Base-by-base conservation (phyloP, 768 basidiomycete species). In the Austroboletus festivus region DNA sequence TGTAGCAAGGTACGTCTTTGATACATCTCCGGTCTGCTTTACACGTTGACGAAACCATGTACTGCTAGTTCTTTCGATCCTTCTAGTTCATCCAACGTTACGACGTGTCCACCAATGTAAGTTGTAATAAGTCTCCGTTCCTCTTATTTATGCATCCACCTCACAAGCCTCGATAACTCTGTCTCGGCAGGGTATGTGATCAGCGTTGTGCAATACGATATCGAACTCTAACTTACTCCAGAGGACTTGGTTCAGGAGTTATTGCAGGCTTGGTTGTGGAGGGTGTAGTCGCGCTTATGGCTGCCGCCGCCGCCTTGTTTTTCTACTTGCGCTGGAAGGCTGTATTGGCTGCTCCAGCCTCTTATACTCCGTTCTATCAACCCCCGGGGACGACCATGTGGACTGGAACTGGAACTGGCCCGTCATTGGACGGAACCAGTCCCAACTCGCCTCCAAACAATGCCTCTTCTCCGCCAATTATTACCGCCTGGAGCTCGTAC, bases 251-350 rank as follows among this genome's bases (percentile, higher is more conserved):
- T 19, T 53, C 62, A 15, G 64, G 60, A 20, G 52, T 49, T 9
- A 60, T 65, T 15, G 58, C 51, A 22, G 65, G 62, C 9, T 42
- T 65, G 3, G 55, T 52, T 12, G 35, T 65, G 0, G 56, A 55
- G 19, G 47, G 38, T 1, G 47, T 49, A 4, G 23, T 55, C 3
- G 58, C 58, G 13, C 18, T 52, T 26, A 26, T 59, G 1, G 58
- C 62, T 18, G 48, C 50, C 0, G 53, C 20, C 1, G 47, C 41
- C 0, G 62, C 64, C 0, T 26, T 47, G 20, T 38, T 60, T 24
- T 65, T 62, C 47, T 58, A 63, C 22, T 38, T 53, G 18, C 60
- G 58, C 13, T 67, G 58, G 60, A 62, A 46, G 46, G 40, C 44
- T 10, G 47, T 38, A 2, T 43, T 53, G 34, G 20, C 19, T 23